Conservation (phyloP, 1,284 basidiomycete species). For the Cutaneotrichosporon cutaneum region DNA sequence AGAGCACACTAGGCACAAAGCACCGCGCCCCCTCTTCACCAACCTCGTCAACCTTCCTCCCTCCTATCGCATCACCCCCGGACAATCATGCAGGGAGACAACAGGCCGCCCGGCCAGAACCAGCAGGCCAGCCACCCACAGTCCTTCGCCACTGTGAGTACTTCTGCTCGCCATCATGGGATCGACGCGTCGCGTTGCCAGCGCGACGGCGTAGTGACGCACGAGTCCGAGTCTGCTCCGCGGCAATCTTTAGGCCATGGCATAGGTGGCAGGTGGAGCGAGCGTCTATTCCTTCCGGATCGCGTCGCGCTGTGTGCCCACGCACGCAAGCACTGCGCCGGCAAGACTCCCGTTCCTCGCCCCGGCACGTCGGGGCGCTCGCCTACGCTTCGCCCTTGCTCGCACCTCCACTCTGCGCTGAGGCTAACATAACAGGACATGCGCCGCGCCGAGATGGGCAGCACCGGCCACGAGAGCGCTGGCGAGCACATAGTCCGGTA, state of each 20-base stretch:
- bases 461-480: background rate
- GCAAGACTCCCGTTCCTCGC: background rate
- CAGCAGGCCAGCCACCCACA: background rate
- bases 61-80: background rate
- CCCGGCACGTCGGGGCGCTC: background rate
- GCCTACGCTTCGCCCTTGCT: background rate
- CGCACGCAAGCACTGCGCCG: background rate
- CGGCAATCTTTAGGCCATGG: background rate
- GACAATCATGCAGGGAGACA: background rate
- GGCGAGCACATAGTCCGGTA: background rate
- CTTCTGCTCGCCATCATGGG: background rate
- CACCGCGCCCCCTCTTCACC: background rate
- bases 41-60: background rate
- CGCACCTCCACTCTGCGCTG: background rate
- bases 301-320: background rate
- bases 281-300: background rate
- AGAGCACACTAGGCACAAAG: background rate
- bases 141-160: background rate
- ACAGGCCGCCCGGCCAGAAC: background rate
- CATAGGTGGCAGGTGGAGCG: background rate
- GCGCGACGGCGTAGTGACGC: background rate
- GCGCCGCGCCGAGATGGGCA: conserved; percentile 3
- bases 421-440: conserved; percentile 1
- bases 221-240: background rate
- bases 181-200: background rate